Percentiles rank a stretch among this genome's conserved stretches.
These are phyloP conservation scores for Dothideomycetes sp. DNA, from an alignment of 2,329 filamentous ascomycete species.

Conservation along the genomic window DNA sequence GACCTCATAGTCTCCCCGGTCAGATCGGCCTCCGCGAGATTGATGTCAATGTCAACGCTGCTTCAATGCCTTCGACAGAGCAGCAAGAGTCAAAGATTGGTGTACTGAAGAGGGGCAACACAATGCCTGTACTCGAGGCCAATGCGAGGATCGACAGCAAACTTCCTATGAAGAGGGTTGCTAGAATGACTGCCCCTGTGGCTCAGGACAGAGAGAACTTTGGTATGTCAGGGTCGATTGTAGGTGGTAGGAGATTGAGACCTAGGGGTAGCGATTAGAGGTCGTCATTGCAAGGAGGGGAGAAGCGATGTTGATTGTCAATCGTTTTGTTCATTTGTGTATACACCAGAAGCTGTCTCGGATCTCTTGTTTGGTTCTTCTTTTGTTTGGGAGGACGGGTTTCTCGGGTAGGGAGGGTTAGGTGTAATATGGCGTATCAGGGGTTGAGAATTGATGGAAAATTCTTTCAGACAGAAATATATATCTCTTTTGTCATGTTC, in stretches of 20 bases:
- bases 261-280: conserved; percentile 32
- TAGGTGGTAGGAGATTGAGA: conserved; percentile 37
- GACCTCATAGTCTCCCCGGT: conserved; percentile 19
- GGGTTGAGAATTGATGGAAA: neutral
- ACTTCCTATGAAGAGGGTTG: conserved; percentile 34
- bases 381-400: neutral
- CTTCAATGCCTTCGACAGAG: conserved; percentile 14
- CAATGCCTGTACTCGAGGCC: conserved; percentile 17
- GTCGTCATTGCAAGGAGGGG: neutral
- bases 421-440: neutral
- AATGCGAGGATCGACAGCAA: conserved; percentile 28
- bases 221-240: conserved; percentile 31
- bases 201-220: conserved; percentile 28
- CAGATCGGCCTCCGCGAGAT: conserved; percentile 34
- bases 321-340: neutral
- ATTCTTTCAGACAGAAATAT: too few relatives aligned
- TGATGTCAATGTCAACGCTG: conserved; percentile 37
- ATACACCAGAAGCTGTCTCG: neutral
- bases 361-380: neutral
- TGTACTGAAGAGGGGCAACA: conserved; percentile 36
- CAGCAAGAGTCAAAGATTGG: conserved; percentile 18
- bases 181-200: conserved; percentile 33
- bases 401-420: neutral
- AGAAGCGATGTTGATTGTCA: neutral
- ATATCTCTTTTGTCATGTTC: too few relatives aligned